Conservation (phyloP, 202 grass and related monocot genomes). For the Digitaria exilis region DNA sequence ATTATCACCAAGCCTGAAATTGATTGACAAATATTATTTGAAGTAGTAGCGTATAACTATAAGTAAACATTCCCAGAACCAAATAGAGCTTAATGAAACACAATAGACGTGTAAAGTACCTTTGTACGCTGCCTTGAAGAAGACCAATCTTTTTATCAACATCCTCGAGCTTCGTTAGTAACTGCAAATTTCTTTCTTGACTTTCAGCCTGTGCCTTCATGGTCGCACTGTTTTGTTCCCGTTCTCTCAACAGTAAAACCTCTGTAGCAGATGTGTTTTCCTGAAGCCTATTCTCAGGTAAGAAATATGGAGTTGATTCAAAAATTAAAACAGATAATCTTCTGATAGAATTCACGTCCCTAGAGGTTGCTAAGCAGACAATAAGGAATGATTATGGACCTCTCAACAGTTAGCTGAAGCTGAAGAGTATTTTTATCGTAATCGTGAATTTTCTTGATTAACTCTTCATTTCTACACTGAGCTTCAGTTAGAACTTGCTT, state of each 20-base stretch:
- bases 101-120: constrained; percentile 39
- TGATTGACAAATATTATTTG: constrained; percentile 26
- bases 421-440: constrained; percentile 61
- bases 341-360: constrained; percentile 1
- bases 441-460: constrained; percentile 61
- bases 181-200: constrained; percentile 55
- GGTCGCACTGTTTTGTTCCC: constrained; percentile 49
- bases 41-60: constrained; percentile 13
- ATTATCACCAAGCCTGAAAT: constrained; percentile 70
- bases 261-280: constrained; percentile 67
- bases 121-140: constrained; percentile 65
- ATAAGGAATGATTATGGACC: constrained; percentile 48
- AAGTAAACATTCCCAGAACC: constrained; percentile 21
- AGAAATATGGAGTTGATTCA: constrained; percentile 33
- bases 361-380: constrained; percentile 26
- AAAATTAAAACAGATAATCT: constrained; percentile 11
- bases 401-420: constrained; percentile 58
- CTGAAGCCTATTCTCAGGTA: constrained; percentile 65
- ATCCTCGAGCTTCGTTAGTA: constrained; percentile 65
- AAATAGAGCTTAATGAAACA: constrained; percentile 9
- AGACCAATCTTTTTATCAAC: constrained; percentile 65
- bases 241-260: constrained; percentile 64
- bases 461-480: constrained; percentile 60
- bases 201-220: constrained; percentile 74
- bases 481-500: constrained; percentile 62